Base-by-base conservation (phyloP, 2,329 filamentous ascomycete species). In the Drechmeria coniospora region DNA sequence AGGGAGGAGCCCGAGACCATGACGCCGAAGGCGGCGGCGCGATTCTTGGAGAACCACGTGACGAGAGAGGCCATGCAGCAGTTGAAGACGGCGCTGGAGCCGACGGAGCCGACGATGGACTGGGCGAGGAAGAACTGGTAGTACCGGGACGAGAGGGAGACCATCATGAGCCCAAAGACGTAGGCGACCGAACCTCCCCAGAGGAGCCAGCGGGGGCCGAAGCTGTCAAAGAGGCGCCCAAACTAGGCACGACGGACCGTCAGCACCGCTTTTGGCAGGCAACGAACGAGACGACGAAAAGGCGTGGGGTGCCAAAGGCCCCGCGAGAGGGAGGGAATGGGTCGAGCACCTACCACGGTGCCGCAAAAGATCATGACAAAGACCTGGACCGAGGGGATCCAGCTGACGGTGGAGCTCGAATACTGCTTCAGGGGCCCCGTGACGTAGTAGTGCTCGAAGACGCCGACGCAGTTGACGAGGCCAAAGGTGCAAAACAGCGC, bases 101-200 rank as follows among this genome's bases (percentile, higher is more conserved):
- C 59, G n/a, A 59, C 35, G 6, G 53, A 39, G 8, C 51, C 44
- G 31, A 59, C 51, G 24, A 62, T 40, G 31, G 49, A 45, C 32
- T 61, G 59, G 0, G 57, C 37, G 9, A 62, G 52, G 33, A 61
- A 51, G 41, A 61, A 46, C 24, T 61, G 56, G 36, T 59, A 61
- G 45, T 61, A 61, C 26, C 53, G 26, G 2, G 37, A 46, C 4
- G 53, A 51, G 8, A 78, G 50, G 11, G 63, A 68, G 0, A 64
- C 58, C 69, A 78, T 74, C 68, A 78, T 75, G 12, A 78, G 48
- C 15, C 69, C 66, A 25, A 78, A 66, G 35, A 78, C 57, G 45
- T 74, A 68, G 32, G 65, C 45, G 32, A 74, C 39, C 4, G 61
- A 62, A 17, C 72, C 72, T 28, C 50, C 39, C 12, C 63, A 35